Evolutionary conservation across 2,329 filamentous ascomycete species (phyloP), one percentile per base, ranked within the genome.

Genomic region (Amesomyces nigricolor): DNA sequence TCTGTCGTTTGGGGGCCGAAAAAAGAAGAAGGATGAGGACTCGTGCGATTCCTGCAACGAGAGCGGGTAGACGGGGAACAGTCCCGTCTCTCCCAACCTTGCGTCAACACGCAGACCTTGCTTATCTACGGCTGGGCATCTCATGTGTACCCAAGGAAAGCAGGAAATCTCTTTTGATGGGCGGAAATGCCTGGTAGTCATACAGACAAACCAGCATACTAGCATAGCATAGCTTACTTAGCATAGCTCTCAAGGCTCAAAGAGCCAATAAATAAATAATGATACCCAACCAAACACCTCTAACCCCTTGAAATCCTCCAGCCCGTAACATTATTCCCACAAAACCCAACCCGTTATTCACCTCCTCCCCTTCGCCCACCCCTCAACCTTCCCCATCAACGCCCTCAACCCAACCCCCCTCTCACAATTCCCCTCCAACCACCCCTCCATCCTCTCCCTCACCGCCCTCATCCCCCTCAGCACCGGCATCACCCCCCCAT

Each of bases 391-490:
- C 57, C 78, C 78, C 62, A 95, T 77, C 37, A 85, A 73, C 22
- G 77, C 82, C 70, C 89, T 87, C 66, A 96, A 76, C 47, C 89
- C 71, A 66, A 88, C 73, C 0, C 91, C 91, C 66, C 85, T 87
- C 74, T 96, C 91, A 61, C 87, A 88, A 69, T 95, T 94, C 9
- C 69, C 78, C 72, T 87, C 85, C 53, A 97, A 73, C 87, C 89
- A 95, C 2, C 54, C 54, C 74, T 96, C 91, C 91, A 97, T 96
- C 66, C 77, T 78, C 73, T 88, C 83, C 59, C 92, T 78, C 11
- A 88, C 76, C 29, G 67, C 69, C 63, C 77, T 80, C 83, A 96
- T 83, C 1, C 86, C 82, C 66, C 76, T 83, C 56, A 88, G 69
- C 4, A 92, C 80, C 0, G 92, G 92, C 79, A 96, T 78, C 62